These are phyloP conservation scores for Saussurea involucrata DNA, from an alignment of 129 eudicot genomes.

Conservation along the genomic window DNA sequence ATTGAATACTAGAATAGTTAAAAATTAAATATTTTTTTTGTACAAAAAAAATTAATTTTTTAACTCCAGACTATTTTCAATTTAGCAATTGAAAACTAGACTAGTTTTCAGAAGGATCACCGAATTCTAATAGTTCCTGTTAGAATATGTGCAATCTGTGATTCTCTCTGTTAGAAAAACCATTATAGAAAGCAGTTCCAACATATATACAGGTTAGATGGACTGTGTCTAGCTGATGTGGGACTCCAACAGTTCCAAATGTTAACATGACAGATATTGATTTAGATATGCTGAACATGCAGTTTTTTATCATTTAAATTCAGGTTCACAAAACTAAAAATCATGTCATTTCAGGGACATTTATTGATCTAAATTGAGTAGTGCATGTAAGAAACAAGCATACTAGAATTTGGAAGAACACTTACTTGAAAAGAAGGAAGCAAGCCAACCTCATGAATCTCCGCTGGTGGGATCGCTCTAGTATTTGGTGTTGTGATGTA, in stretches of 20 bases:
- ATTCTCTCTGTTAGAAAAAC: not conserved
- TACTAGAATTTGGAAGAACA: constrained; percentile 8
- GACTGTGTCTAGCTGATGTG: not conserved
- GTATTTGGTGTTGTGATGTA: not conserved
- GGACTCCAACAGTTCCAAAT: not conserved
- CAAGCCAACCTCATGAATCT: constrained; percentile 16
- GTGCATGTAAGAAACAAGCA: not conserved
- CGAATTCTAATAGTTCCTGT: not conserved
- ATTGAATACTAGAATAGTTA: not conserved
- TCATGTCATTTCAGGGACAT: constrained; percentile 1
- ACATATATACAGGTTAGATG: not conserved
- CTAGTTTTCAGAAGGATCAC: constrained; percentile 2
- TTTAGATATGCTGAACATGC: constrained; percentile 1
- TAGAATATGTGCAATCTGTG: not conserved
- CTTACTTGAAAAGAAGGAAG: constrained; percentile 24
- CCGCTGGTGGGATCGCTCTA: constrained; percentile 7
- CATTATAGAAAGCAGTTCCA: not conserved
- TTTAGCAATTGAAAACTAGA: not conserved
- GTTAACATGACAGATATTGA: not conserved
- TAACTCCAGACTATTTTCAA: not conserved
- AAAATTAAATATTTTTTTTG: not conserved
- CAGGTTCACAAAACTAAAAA: constrained; percentile 13
- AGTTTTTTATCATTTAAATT: constrained; percentile 18
- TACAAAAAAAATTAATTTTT: too few species aligned
- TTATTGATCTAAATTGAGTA: not conserved